Percentiles rank a stretch among this genome's conserved stretches.
Conservation (phyloP, 1,284 basidiomycete genomes). For the Ustilago trichophora region DNA sequence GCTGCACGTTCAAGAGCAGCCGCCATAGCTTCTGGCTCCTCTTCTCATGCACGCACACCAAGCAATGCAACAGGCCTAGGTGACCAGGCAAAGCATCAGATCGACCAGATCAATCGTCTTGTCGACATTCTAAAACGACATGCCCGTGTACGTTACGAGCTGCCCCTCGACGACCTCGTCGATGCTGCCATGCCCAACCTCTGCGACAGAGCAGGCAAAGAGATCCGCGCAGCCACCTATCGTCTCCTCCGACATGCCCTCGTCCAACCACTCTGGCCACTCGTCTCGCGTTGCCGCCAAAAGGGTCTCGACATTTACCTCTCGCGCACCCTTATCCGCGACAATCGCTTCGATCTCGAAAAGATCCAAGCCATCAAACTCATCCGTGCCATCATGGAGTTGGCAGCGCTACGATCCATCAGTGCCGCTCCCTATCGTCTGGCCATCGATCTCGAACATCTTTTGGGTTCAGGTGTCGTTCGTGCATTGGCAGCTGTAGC, state of each 20-base stretch:
- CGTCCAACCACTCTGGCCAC: conserved; percentile 70
- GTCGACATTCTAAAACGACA: conserved; percentile 77
- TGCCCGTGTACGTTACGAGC: conserved; percentile 79
- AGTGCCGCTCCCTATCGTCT: conserved; percentile 67
- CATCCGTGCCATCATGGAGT: conserved; percentile 81
- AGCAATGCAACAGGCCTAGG: conserved; percentile 51
- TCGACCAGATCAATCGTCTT: conserved; percentile 72
- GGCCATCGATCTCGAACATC: conserved; percentile 59
- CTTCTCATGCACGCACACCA: conserved; percentile 48
- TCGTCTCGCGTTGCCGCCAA: conserved; percentile 72
- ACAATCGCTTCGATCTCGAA: conserved; percentile 83
- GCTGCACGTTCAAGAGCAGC: conserved; percentile 45
- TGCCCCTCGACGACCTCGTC: conserved; percentile 77
- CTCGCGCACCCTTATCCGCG: conserved; percentile 81
- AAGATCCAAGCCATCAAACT: conserved; percentile 95
- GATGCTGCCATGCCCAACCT: conserved; percentile 79
- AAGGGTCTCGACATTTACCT: conserved; percentile 84
- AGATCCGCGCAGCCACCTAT: conserved; percentile 84
- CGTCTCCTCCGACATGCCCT: conserved; percentile 83
- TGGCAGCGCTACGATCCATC: conserved; percentile 33
- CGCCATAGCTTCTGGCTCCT: conserved; percentile 22
- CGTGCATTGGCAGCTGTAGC: conserved; percentile 90
- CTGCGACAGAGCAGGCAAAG: conserved; percentile 77
- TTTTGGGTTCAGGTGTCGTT: conserved; percentile 63
- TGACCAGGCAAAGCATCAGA: conserved; percentile 42